phyloP scores from a whole-genome alignment of 768 basidiomycete genomes.

The Kwoniella shandongensis region DNA sequence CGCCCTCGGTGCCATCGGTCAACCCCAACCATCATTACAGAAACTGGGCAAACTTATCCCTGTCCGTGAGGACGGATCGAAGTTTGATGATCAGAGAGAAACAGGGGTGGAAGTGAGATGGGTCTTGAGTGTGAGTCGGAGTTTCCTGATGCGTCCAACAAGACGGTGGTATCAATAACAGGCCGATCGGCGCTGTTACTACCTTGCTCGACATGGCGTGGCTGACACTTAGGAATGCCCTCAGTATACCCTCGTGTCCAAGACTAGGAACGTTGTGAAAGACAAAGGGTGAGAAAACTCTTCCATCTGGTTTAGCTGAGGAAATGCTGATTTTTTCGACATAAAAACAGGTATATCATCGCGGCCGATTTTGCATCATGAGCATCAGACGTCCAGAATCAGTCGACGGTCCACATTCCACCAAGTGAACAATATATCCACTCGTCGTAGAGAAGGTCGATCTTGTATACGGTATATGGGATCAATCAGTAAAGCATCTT shows the following conservation, averaged over 20 bases:
- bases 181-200: too few species aligned
- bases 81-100: constrained; percentile 23
- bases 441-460: too few species aligned
- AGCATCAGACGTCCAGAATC: not conserved
- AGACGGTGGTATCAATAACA: too few species aligned
- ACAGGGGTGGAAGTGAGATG: constrained; percentile 42
- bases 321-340: too few species aligned
- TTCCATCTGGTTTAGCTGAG: too few species aligned
- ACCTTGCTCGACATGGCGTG: too few species aligned
- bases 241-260: constrained; percentile 49
- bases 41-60: constrained; percentile 27
- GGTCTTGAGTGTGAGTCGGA: constrained; percentile 50
- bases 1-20: not conserved
- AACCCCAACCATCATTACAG: not conserved
- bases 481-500: not conserved
- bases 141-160: too few species aligned
- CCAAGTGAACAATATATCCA: too few species aligned
- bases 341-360: constrained; percentile 32
- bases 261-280: constrained; percentile 45
- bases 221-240: too few species aligned
- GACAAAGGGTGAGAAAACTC: constrained; percentile 54
- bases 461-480: too few species aligned
- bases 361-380: constrained; percentile 21
- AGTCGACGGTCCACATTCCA: not conserved
- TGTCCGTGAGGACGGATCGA: constrained; percentile 29